phyloP scores from a whole-genome alignment of 2,329 filamentous ascomycete genomes.

The Septoria petroselini region DNA sequence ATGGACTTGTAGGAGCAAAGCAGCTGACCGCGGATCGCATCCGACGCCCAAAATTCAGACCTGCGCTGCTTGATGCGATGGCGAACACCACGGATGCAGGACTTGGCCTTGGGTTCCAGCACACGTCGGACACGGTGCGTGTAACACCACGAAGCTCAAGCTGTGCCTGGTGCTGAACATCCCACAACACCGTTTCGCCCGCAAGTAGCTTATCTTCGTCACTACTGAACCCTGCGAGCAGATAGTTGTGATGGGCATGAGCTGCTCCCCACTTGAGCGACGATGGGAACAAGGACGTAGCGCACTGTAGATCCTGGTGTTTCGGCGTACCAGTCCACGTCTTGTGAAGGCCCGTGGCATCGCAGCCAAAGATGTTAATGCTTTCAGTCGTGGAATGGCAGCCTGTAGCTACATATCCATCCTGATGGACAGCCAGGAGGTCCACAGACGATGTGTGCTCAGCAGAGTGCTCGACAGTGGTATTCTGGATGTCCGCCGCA shows the following conservation, averaged over 20 bases:
- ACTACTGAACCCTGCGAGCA: constrained; percentile 55
- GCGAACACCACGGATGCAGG: constrained; percentile 47
- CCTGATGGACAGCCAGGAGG: constrained; percentile 44
- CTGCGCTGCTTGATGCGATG: constrained; percentile 49
- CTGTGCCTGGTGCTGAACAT: constrained; percentile 43
- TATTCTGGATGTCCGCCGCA: not conserved
- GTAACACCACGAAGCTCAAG: constrained; percentile 48
- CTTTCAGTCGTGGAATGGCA: constrained; percentile 20
- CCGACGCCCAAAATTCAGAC: constrained; percentile 38
- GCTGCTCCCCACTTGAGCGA: constrained; percentile 50
- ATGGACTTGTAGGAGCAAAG: constrained; percentile 46
- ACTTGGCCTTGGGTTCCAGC: constrained; percentile 52
- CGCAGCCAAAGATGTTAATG: constrained; percentile 26
- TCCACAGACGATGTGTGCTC: constrained; percentile 50
- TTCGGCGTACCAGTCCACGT: constrained; percentile 23
- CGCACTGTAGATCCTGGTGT: constrained; percentile 29
- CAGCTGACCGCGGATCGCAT: constrained; percentile 53
- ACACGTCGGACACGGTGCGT: constrained; percentile 57
- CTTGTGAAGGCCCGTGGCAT: not conserved
- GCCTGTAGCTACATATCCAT: constrained; percentile 27
- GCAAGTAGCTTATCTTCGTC: constrained; percentile 41
- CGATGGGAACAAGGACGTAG: constrained; percentile 41
- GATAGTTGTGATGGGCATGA: constrained; percentile 39
- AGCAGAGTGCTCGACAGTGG: constrained; percentile 32
- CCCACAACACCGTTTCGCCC: constrained; percentile 57